phyloP scores from a whole-genome alignment of 768 basidiomycete species.

The Trametes cubensis region DNA sequence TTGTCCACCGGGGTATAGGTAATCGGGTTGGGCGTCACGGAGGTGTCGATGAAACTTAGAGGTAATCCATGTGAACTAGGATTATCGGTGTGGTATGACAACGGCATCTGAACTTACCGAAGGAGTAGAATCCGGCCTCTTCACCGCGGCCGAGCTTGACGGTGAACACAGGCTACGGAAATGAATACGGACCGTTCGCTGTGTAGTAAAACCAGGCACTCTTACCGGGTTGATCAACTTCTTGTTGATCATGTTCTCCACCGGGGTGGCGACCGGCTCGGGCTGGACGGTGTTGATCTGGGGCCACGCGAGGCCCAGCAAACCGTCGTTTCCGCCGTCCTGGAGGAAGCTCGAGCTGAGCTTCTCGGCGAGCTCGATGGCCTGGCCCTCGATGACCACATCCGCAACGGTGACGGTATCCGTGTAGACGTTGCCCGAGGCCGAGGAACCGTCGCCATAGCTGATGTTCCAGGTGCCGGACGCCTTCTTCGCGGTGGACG shows the following conservation, averaged over 20 bases:
- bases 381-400: constrained; percentile 38
- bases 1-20: constrained; percentile 32
- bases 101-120: constrained; percentile 30
- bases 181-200: neutral
- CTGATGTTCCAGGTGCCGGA: constrained; percentile 38
- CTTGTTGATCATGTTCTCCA: constrained; percentile 44
- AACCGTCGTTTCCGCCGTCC: constrained; percentile 41
- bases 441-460: constrained; percentile 46
- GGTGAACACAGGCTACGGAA: constrained; percentile 37
- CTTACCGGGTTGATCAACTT: constrained; percentile 32
- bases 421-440: constrained; percentile 40
- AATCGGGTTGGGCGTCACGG: constrained; percentile 35
- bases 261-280: constrained; percentile 39
- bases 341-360: constrained; percentile 39
- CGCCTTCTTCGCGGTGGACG: constrained; percentile 34
- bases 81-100: neutral
- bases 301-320: constrained; percentile 44
- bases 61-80: neutral
- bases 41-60: constrained; percentile 37
- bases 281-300: constrained; percentile 43
- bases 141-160: constrained; percentile 42
- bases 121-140: constrained; percentile 44
- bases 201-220: neutral
- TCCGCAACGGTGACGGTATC: constrained; percentile 44
- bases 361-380: constrained; percentile 41